Evolutionary conservation across 495 filamentous ascomycete genomes (phyloP).

Genomic region (Aspergillus panamensis): DNA sequence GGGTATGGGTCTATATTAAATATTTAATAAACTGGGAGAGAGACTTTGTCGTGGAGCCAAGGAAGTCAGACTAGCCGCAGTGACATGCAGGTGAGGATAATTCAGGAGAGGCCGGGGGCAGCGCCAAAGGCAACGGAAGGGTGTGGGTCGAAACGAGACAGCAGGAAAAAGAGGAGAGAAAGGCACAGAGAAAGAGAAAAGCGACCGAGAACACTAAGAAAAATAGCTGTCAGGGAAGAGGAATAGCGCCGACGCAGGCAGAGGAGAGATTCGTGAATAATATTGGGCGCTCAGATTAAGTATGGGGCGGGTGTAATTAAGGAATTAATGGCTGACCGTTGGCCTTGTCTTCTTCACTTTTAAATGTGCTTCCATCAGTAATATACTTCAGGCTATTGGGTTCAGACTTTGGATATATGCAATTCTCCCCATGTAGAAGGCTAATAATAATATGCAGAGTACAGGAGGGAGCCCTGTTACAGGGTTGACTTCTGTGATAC

Average conservation of each 20-base stretch:
- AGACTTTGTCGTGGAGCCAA: not conserved
- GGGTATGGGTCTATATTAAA: constrained; percentile 2
- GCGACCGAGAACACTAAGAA: no score
- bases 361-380: not conserved
- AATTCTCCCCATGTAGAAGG: no score
- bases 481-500: not conserved
- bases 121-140: constrained; percentile 9
- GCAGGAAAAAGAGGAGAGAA: not conserved
- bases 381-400: not conserved
- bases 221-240: not conserved
- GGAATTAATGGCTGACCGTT: not conserved
- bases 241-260: not conserved
- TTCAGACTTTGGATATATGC: not conserved
- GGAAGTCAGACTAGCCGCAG: not conserved
- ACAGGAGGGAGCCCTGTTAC: no score
- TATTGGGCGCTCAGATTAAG: constrained; percentile 1
- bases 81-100: constrained; percentile 21
- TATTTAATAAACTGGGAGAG: constrained; percentile 3
- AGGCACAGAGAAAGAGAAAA: no score
- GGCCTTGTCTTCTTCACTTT: not conserved
- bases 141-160: constrained; percentile 11
- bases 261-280: not conserved
- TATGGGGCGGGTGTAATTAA: not conserved
- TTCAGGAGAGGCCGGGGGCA: constrained; percentile 16
- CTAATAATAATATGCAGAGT: not conserved